Percentiles rank a stretch among this genome's conserved stretches.
phyloP scores from a whole-genome alignment of 2,329 filamentous ascomycete species.

The Cytospora mali region DNA sequence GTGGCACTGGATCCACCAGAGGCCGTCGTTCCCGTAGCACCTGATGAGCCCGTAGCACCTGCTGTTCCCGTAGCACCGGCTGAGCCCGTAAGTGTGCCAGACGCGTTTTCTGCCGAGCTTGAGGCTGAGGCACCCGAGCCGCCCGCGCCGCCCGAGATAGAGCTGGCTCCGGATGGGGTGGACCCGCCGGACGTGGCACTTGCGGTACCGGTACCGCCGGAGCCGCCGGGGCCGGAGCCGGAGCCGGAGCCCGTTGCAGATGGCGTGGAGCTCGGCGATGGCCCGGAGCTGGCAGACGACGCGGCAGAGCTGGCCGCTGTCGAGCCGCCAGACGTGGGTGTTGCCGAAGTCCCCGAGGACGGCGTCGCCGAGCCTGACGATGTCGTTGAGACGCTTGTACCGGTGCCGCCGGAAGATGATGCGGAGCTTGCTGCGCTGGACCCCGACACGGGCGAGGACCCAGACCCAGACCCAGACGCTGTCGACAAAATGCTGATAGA shows the following conservation, averaged over 20 bases:
- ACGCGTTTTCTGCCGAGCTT: neutral
- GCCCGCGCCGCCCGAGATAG: slow-evolving; percentile 1
- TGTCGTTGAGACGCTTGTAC: neutral
- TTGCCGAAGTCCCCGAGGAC: slow-evolving; percentile 1
- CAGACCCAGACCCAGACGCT: neutral
- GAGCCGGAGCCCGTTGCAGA: slow-evolving; percentile 17
- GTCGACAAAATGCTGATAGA: slow-evolving; percentile 26
- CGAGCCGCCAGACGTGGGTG: slow-evolving; percentile 13
- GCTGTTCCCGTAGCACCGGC: slow-evolving; percentile 3
- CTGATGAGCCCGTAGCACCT: slow-evolving; percentile 3
- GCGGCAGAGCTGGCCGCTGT: neutral
- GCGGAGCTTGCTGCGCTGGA: neutral
- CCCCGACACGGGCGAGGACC: neutral
- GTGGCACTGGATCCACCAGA: slow-evolving; percentile 8
- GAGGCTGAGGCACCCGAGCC: slow-evolving; percentile 8
- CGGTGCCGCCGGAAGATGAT: neutral
- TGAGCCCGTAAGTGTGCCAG: slow-evolving; percentile 5
- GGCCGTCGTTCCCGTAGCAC: slow-evolving; percentile 2
- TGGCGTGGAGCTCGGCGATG: slow-evolving; percentile 12
- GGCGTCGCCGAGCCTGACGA: neutral
- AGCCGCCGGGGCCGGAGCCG: neutral
- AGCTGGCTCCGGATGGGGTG: neutral
- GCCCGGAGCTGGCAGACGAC: slow-evolving; percentile 20
- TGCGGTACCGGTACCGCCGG: too few relatives aligned
- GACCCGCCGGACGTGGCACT: neutral